Conservation (phyloP, 768 basidiomycete species). For the Exidia glandulosa region DNA sequence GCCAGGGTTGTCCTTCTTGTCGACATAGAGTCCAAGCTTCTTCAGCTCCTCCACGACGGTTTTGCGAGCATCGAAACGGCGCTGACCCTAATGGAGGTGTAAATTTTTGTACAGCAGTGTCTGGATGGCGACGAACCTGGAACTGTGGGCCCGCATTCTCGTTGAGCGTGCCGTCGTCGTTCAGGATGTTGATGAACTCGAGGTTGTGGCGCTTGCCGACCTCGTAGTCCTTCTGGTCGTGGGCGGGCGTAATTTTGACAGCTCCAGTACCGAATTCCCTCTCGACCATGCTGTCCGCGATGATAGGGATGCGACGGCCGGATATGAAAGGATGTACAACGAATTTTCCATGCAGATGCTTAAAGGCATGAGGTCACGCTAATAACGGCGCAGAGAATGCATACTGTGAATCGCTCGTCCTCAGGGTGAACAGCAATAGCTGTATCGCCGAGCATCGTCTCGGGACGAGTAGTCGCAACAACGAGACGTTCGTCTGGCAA, state of each 20-base stretch:
- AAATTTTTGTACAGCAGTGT: not conserved
- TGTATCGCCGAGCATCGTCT: conserved; percentile 97
- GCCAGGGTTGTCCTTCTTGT: conserved; percentile 86
- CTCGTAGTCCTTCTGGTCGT: conserved; percentile 95
- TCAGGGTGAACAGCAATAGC: conserved; percentile 95
- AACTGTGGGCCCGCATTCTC: conserved; percentile 74
- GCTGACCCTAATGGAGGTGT: conserved; percentile 64
- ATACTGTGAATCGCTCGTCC: conserved; percentile 75
- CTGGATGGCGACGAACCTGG: conserved; percentile 29
- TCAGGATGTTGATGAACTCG: conserved; percentile 87
- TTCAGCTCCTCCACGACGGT: conserved; percentile 76
- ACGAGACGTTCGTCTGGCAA: conserved; percentile 73
- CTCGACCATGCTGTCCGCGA: conserved; percentile 74
- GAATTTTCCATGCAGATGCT: conserved; percentile 93
- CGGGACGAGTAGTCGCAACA: conserved; percentile 94
- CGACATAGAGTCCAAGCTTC: conserved; percentile 74
- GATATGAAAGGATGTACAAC: conserved; percentile 78
- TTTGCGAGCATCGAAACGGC: conserved; percentile 86
- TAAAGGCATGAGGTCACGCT: not conserved
- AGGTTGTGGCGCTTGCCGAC: conserved; percentile 81
- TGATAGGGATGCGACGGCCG: conserved; percentile 73
- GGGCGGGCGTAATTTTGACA: conserved; percentile 97
- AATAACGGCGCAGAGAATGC: not conserved
- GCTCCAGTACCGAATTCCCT: conserved; percentile 97
- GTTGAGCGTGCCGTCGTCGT: conserved; percentile 95